Evolutionary conservation across 2,329 filamentous ascomycete species (phyloP), one percentile per base, ranked within the genome.

Genomic region (Pyrenophora seminiperda): DNA sequence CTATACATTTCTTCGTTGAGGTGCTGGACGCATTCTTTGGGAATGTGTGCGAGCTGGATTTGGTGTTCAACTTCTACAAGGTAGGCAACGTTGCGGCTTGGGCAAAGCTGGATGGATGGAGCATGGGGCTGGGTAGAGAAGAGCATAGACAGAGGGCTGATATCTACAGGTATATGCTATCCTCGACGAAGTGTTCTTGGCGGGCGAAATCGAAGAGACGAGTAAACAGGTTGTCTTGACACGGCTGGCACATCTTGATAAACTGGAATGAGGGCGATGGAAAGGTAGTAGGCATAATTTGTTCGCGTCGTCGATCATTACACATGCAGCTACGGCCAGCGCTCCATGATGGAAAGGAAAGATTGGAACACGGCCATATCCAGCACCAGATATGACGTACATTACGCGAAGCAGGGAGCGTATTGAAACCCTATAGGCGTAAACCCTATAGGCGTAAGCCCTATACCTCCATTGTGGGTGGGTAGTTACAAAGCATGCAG

Each of bases 1-100:
- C 92, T 5, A 97, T 99, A 69, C 94, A 99, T 77, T 99, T 99
- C 81, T 99, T 99, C 70, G 94, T 99, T 65, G 94, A 99, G 79
- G 94, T 99, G 55, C 83, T 99, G 66, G 94, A 99, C 81, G 87
- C 92, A 68, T 99, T 99, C 78, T 99, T 99, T 75, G 94, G 94
- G 61, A 99, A 99, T 74, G 94, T 99, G 51, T 99, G 94, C 78
- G 94, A 99, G 80, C 81, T 99, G 73, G 94, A 99, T 77, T 79
- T 99, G 72, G 84, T 87, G 14, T 87, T 87, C 68, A 87, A 87
- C 62, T 87, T 87, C 59, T 87, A 87, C 72, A 87, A 87, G 79
- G 83, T 84, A 57, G n/a, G n/a, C n/a, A n/a, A n/a, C 18, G 79
- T 68, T 27, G 24, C 10, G 18, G 18, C 9, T 11, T 19, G 4